phyloP scores from a whole-genome alignment of 2,329 filamentous ascomycete genomes.

The Alternaria incomplexa region DNA sequence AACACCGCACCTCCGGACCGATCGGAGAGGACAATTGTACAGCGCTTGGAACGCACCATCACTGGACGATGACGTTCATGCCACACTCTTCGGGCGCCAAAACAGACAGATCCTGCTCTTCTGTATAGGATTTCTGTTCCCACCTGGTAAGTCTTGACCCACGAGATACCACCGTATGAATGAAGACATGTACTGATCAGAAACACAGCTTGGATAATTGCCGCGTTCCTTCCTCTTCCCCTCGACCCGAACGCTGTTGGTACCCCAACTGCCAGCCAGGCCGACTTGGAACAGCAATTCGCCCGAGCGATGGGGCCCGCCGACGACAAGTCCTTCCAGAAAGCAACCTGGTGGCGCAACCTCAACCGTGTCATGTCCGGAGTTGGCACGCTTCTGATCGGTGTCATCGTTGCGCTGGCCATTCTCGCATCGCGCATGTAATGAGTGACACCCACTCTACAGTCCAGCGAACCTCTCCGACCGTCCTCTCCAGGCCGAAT shows the following conservation, averaged over 20 bases:
- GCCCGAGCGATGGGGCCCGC: constrained; percentile 52
- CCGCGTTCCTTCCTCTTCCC: constrained; percentile 75
- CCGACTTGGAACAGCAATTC: constrained; percentile 53
- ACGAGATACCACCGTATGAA: background rate
- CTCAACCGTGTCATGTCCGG: constrained; percentile 67
- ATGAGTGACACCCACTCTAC: constrained; percentile 13
- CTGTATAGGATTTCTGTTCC: constrained; percentile 77
- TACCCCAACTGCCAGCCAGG: constrained; percentile 45
- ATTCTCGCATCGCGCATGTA: constrained; percentile 46
- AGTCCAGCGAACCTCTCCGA: constrained; percentile 6
- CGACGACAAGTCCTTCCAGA: constrained; percentile 60
- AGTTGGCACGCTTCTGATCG: constrained; percentile 62
- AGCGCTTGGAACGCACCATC: constrained; percentile 78
- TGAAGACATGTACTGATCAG: constrained; percentile 22
- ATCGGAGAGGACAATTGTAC: constrained; percentile 52
- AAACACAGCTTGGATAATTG: constrained; percentile 75
- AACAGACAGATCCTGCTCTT: constrained; percentile 80
- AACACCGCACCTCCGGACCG: constrained; percentile 46
- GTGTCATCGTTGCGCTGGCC: constrained; percentile 53
- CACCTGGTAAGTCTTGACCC: constrained; percentile 55
- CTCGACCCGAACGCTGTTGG: constrained; percentile 55
- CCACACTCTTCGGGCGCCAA: constrained; percentile 66
- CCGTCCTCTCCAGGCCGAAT: background rate
- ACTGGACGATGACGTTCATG: constrained; percentile 67
- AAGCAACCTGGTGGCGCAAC: constrained; percentile 69